These are phyloP conservation scores for Aspergillus wentii DNA, from an alignment of 495 filamentous ascomycete genomes.

Conservation along the genomic window DNA sequence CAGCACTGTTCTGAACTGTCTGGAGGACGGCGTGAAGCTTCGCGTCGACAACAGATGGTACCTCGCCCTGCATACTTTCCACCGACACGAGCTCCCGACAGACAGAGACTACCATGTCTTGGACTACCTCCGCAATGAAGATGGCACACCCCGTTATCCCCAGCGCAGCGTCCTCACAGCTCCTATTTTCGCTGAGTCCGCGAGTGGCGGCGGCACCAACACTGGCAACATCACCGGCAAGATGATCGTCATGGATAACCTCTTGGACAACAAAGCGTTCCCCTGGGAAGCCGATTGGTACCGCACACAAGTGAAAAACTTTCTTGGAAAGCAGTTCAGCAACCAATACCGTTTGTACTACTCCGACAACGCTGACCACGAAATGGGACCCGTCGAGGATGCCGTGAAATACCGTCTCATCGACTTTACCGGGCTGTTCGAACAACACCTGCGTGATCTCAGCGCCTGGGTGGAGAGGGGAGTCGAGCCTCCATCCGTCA, in stretches of 20 bases:
- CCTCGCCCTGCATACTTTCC: not conserved
- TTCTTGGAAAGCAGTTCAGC: not conserved
- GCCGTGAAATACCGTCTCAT: not conserved
- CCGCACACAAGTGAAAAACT: not conserved
- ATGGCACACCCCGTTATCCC: not conserved
- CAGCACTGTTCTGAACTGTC: not conserved
- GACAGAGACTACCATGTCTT: not conserved
- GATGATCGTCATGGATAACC: not conserved
- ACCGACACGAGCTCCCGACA: not conserved
- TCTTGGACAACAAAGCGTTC: not conserved
- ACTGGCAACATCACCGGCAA: not conserved
- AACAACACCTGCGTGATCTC: not conserved
- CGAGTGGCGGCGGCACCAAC: not conserved
- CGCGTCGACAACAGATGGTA: not conserved
- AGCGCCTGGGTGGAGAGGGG: not conserved
- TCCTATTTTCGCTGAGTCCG: not conserved
- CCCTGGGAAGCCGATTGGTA: not conserved
- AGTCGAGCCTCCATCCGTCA: not conserved
- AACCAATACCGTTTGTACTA: not conserved
- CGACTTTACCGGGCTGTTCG: not conserved
- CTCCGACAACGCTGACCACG: not conserved
- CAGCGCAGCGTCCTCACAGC: not conserved
- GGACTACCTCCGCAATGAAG: not conserved
- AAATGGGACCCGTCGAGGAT: not conserved
- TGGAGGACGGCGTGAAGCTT: not conserved